Evolutionary conservation across 140 eudicot genomes (phyloP), one percentile per base, ranked within the genome.

Genomic region (Oenanthe javanica): DNA sequence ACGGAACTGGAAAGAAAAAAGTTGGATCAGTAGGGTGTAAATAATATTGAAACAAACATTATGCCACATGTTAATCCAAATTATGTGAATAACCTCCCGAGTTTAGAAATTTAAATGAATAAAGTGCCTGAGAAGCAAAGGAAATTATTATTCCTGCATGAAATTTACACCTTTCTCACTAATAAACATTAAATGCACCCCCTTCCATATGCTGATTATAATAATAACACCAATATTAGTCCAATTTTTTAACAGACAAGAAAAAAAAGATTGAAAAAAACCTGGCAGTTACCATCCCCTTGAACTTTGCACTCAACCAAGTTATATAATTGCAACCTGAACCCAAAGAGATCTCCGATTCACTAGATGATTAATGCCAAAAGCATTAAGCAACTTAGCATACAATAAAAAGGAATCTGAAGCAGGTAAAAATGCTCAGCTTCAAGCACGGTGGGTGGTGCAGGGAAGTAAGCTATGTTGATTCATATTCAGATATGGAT

Each of bases 211-310:
- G 69, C 31, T n/a, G 9, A 61, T 21, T 31, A 31, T 31, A 31
- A 31, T 31, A 31, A 31, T 31, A 31, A 31, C 10, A 69, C 45
- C 10, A 15, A 31, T 13, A 38, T 31, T 13, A 27, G 18, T 38
- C 25, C 25, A 4, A 67, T 14, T 27, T 31, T 69, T 69, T 31
- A 25, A 18, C 23, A 38, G 38, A 71, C 74, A 13, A 31, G 42
- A 38, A 71, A 12, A 40, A 13, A 11, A 71, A 36, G 23, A 1
- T 15, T 15, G 61, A 63, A 81, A 88, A 52, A 67, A 67, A 90
- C 98, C 98, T 94, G 98, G 78, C 98, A 94, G 80, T 92, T 94
- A 36, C 98, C 98, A 81, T 94, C 98, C 14, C 98, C 98, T 87
- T 89, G 94, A 77, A 94, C 94, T 87, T 89, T 94, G 82, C 88